Evolutionary conservation across 345 rosid species (phyloP).

Genomic region (Limnanthes douglasii): DNA sequence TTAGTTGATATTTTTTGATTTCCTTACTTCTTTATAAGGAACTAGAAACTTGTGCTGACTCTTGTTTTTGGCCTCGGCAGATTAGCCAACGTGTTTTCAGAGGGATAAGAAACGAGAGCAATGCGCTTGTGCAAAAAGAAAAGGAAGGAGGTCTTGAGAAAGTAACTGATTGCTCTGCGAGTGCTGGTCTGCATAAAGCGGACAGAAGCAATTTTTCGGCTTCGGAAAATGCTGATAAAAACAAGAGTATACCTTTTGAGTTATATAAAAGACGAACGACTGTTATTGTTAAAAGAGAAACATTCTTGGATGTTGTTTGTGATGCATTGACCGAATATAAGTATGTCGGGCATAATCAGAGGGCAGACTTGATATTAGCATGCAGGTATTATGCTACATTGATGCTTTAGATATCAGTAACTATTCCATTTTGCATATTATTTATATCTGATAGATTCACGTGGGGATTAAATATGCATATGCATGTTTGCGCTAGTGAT

Average conservation of each 20-base stretch:
- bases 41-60: too few species aligned
- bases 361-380: constrained; percentile 90
- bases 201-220: constrained; percentile 10
- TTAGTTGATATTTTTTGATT: not conserved
- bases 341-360: constrained; percentile 88
- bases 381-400: constrained; percentile 53
- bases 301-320: constrained; percentile 74
- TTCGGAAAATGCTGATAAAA: constrained; percentile 17
- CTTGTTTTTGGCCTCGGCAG: constrained; percentile 24
- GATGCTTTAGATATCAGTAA: constrained; percentile 4
- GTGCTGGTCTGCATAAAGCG: constrained; percentile 10
- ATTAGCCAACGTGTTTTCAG: constrained; percentile 79
- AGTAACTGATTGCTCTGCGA: constrained; percentile 13
- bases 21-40: not conserved
- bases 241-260: constrained; percentile 51
- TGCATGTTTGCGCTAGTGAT: not conserved
- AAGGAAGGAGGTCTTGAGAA: constrained; percentile 22
- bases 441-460: too few species aligned
- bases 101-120: constrained; percentile 42
- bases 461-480: constrained; percentile 10
- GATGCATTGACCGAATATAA: constrained; percentile 72
- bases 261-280: constrained; percentile 82
- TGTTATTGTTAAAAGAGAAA: constrained; percentile 48
- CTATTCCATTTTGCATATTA: constrained; percentile 3
- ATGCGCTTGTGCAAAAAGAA: too few species aligned